These are phyloP conservation scores for Diaporthe sp. DNA, from an alignment of 2,329 filamentous ascomycete genomes.

Conservation along the genomic window DNA sequence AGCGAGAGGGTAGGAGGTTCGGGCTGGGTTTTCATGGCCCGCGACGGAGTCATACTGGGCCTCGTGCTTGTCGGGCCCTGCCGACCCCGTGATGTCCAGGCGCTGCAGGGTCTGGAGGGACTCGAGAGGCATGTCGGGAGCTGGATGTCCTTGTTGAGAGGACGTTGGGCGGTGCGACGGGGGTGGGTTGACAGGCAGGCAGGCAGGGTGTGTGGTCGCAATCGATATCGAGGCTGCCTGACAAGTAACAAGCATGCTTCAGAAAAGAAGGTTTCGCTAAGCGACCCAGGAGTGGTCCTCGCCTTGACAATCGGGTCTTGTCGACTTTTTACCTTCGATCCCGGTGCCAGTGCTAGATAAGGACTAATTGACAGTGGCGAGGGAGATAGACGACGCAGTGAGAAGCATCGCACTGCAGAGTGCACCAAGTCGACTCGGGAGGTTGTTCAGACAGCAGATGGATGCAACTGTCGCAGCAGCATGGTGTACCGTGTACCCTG, in stretches of 20 bases:
- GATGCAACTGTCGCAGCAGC: neutral
- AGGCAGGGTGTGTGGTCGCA: neutral
- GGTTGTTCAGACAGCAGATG: neutral
- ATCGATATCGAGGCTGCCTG: neutral
- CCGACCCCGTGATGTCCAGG: neutral
- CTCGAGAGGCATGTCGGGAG: neutral
- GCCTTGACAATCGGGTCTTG: neutral
- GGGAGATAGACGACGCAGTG: neutral
- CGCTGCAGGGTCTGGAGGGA: neutral
- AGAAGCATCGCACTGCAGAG: neutral
- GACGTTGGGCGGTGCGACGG: neutral
- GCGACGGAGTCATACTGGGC: neutral
- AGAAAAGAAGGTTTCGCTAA: constrained; percentile 11
- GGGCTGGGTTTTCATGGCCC: neutral
- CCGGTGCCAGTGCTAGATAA: neutral
- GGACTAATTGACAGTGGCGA: too few relatives aligned
- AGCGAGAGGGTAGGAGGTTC: neutral
- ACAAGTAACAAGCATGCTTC: neutral
- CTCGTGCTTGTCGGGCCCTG: neutral
- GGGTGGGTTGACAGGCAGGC: neutral
- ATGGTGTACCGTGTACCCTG: too few relatives aligned
- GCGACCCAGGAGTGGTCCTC: too few relatives aligned
- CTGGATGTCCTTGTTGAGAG: neutral
- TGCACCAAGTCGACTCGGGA: too few relatives aligned
- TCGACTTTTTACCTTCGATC: too few relatives aligned